A percentile compares a stretch with the other conserved stretches of the same genome.
Evolutionary conservation across 2,329 filamentous ascomycete species (phyloP).

Genomic region (Xylogone sp.): DNA sequence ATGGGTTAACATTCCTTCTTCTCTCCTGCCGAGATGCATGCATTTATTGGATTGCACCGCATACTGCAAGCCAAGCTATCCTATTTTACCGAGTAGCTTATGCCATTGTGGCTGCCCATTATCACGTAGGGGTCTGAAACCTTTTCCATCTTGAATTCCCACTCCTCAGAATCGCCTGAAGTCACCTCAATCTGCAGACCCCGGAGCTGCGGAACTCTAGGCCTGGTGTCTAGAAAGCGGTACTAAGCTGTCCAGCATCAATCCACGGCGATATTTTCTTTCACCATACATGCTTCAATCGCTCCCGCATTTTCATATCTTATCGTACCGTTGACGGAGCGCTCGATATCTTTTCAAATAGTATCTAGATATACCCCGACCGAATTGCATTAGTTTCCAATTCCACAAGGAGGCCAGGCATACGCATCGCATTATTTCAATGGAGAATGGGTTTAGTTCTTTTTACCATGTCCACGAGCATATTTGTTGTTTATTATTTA

Average conservation of each 20-base stretch:
- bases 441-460: neutral
- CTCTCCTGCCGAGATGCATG: neutral
- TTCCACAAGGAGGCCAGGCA: slow-evolving; percentile 13
- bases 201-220: too few species aligned
- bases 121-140: neutral
- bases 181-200: too few species aligned
- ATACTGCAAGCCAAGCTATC: neutral
- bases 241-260: too few species aligned
- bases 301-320: slow-evolving; percentile 12
- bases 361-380: slow-evolving; percentile 54
- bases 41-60: neutral
- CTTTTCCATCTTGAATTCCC: too few species aligned
- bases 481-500: neutral
- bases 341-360: slow-evolving; percentile 90
- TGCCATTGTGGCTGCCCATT: neutral
- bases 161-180: too few species aligned
- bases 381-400: slow-evolving; percentile 7
- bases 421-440: neutral
- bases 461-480: slow-evolving; percentile 1
- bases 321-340: slow-evolving; percentile 71
- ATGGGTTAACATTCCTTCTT: neutral
- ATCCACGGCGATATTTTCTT: neutral
- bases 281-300: neutral
- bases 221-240: too few species aligned
- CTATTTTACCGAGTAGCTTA: neutral